Percentiles rank a stretch among this genome's conserved stretches.
Evolutionary conservation across 352 stramenopile genomes (phyloP).

Genomic region (Phytophthora pinifolia): DNA sequence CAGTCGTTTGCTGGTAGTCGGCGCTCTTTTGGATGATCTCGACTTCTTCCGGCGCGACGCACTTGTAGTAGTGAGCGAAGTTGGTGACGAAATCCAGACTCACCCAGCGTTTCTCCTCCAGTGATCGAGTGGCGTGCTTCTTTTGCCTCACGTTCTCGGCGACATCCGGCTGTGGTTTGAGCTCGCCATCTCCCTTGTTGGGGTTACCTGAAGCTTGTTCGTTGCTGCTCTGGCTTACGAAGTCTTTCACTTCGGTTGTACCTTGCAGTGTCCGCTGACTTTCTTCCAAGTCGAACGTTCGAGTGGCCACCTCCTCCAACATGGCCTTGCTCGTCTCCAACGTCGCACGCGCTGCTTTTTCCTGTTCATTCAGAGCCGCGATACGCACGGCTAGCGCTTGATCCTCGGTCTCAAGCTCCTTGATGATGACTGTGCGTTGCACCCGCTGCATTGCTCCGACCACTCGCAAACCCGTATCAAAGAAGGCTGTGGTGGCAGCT

Average conservation of each 20-base stretch:
- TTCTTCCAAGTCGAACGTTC: slow-evolving; percentile 46
- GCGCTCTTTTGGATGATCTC: slow-evolving; percentile 58
- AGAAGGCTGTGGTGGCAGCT: slow-evolving; percentile 45
- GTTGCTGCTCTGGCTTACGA: slow-evolving; percentile 1
- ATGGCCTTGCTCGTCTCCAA: slow-evolving; percentile 24
- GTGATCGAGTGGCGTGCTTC: slow-evolving; percentile 40
- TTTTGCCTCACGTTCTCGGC: slow-evolving; percentile 52
- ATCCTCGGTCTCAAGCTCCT: slow-evolving; percentile 40
- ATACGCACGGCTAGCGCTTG: slow-evolving; percentile 24
- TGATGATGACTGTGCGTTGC: slow-evolving; percentile 40
- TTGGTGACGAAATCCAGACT: slow-evolving; percentile 60
- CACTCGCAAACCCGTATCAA: slow-evolving; percentile 58
- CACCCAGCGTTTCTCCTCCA: slow-evolving; percentile 73
- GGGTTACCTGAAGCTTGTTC: not conserved
- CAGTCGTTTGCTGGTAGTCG: slow-evolving; percentile 48
- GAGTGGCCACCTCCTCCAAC: slow-evolving; percentile 39
- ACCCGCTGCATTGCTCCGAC: slow-evolving; percentile 60
- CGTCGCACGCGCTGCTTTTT: slow-evolving; percentile 11
- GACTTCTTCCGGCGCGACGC: slow-evolving; percentile 44
- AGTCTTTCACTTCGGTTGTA: slow-evolving; percentile 20
- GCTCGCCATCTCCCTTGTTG: not conserved
- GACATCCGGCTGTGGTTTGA: slow-evolving; percentile 13
- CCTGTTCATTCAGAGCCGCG: slow-evolving; percentile 30
- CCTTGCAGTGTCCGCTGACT: slow-evolving; percentile 26
- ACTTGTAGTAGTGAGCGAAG: slow-evolving; percentile 74